Conservation (phyloP, 352 stramenopile species). For the Peronospora destructor region DNA sequence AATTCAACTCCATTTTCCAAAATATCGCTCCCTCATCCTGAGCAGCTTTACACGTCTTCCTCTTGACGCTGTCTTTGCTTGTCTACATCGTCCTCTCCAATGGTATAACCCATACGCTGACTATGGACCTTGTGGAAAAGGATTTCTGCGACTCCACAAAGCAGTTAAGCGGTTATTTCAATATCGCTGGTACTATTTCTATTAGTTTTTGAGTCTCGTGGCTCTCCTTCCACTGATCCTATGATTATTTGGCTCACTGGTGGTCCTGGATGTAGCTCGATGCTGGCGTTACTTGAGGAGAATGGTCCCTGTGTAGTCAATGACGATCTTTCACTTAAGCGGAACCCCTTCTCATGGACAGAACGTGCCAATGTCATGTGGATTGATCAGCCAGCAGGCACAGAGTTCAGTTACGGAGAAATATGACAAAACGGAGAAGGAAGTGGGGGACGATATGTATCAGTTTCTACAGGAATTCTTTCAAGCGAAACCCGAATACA, state of each 20-base stretch:
- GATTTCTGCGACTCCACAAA: conserved; percentile 72
- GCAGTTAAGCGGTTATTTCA: conserved; percentile 81
- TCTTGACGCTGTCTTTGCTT: conserved; percentile 10
- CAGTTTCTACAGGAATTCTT: conserved; percentile 94
- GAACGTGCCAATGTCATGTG: conserved; percentile 92
- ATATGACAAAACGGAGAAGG: conserved; percentile 87
- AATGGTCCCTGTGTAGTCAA: conserved; percentile 95
- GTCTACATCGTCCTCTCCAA: conserved; percentile 11
- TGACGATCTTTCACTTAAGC: conserved; percentile 78
- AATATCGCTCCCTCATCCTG: background rate
- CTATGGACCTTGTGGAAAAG: conserved; percentile 43
- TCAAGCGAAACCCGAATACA: conserved; percentile 84
- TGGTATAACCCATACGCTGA: conserved; percentile 40
- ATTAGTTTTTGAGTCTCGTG: conserved; percentile 94
- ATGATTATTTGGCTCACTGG: conserved; percentile 97
- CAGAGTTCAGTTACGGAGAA: conserved; percentile 93
- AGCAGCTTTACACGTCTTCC: background rate
- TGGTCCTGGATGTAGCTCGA: conserved; percentile 91
- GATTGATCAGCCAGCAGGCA: conserved; percentile 93
- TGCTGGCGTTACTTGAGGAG: conserved; percentile 90
- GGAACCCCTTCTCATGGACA: conserved; percentile 92
- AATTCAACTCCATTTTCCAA: too few species aligned
- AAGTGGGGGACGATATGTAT: conserved; percentile 93
- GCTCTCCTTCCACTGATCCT: conserved; percentile 77
- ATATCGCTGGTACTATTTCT: conserved; percentile 90